Base-by-base conservation (phyloP, 139 green algal species). In the Auxenochlorella pyrenoidosa region DNA sequence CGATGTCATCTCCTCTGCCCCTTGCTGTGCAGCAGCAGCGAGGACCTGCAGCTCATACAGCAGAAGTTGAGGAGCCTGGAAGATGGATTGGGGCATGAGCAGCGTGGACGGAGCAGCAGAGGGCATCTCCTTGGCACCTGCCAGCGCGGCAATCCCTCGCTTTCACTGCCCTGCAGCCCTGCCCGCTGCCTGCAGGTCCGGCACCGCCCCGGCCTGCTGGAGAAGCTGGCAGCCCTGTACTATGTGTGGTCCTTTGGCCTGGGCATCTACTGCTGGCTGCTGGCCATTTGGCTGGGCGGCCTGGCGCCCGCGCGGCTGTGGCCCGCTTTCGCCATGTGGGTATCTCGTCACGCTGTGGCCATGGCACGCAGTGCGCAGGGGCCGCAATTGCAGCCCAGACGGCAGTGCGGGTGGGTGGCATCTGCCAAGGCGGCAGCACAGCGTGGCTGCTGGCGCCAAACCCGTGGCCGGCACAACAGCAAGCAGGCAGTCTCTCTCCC, bases 21-120 rank as follows among this genome's bases (percentile, higher is more conserved):
- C 15, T 40, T 24, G 24, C 2, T 5, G 43, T 51, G 78, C 38
- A 34, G 72, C 72, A 82, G 80, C 80, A 60, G 40, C 63, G 28
- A 76, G n/a, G 82, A 86, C 32, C 47, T 75, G 82, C 24, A 86
- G n/a, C 59, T 58, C 32, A 86, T 86, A 66, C 66, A 86, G 82
- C 32, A 66, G 18, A 86, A 86, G 82, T 66, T 34, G 80, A 38
- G 40, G 1, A n/a, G 38, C 24, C 1, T n/a, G 38, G 18, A 63
- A 26, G 41, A 10, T 26, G 22, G 13, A 36, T 47, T 58, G 72
- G 18, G 30, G 28, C n/a, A 24, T 22, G 13, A 40, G 59, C 59
- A 68, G 59, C 59, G 21, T 68, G 22, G 3, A 18, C 4, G 36
- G 34, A 6, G 28, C 13, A 81, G 38, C 38, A 59, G 28, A n/a